A percentile compares a stretch with the other conserved stretches of the same genome.
Conservation (phyloP, 306 rosid genomes). For the Corylus heterophylla region DNA sequence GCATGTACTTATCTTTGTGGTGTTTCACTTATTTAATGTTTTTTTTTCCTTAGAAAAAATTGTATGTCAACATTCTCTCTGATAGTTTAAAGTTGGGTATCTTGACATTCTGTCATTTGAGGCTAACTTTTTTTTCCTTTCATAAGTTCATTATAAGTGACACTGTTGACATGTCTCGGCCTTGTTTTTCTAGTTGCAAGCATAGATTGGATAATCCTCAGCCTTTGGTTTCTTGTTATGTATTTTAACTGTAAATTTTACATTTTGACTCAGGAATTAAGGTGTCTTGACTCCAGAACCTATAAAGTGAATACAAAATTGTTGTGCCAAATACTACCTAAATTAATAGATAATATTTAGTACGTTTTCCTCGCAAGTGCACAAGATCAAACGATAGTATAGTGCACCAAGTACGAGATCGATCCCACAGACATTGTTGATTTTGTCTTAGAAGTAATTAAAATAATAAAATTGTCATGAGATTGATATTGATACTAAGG, state of each 20-base stretch:
- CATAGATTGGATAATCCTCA: neutral
- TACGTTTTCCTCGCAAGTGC: no score
- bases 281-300: conserved; percentile 23
- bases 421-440: no score
- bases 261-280: conserved; percentile 42
- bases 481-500: no score
- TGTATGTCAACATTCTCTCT: neutral
- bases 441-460: no score
- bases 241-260: neutral
- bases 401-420: no score
- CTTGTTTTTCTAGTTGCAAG: neutral
- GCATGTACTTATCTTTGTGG: no score
- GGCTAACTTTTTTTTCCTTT: neutral
- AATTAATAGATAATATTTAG: no score
- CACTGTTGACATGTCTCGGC: neutral
- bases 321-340: no score
- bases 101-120: neutral
- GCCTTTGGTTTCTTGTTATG: conserved; percentile 2
- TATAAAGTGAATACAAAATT: conserved; percentile 18
- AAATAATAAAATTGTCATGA: no score
- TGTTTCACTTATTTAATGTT: no score
- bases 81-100: neutral
- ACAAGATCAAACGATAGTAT: no score
- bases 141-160: neutral
- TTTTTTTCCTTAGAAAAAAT: no score